Evolutionary conservation across 352 stramenopile genomes (phyloP), one percentile per base, ranked within the genome.

Genomic region (Phytopythium chamaehyphon): DNA sequence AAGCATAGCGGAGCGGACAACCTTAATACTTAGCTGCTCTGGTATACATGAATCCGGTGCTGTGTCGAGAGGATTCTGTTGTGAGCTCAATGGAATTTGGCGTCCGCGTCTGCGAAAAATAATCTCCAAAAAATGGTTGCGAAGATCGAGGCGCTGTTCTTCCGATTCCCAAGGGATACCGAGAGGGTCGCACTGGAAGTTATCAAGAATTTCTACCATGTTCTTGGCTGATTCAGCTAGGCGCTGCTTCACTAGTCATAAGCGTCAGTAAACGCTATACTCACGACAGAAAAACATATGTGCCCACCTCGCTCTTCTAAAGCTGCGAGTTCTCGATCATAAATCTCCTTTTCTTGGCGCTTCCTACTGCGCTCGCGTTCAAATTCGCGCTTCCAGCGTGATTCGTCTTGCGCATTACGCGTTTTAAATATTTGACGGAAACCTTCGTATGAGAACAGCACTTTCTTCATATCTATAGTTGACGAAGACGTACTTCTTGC

Each of bases 391-490:
- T 74, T 75, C 83, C 83, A 93, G 10, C 55, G 68, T 2, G 60
- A 59, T 9, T 65, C 61, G 14, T 87, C 73, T 28, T 80, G 55
- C 2, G 42, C 47, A 39, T 90, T 70, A 23, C 66, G 61, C 2
- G 77, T 71, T 24, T 83, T 74, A 48, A 90, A 93, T 3, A 93
- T 70, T 22, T 81, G 61, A 12, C 64, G 64, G 50, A 93, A 90
- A 0, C 61, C 62, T 36, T 82, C 69, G 40, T 79, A 90, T n/a
- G 82, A 86, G 3, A 90, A 60, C 0, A 75, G 58, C 2, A 47
- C 38, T 14, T 47, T 40, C 22, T 73, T 47, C 21, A 56, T n/a
- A 26, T 47, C 16, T 1, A 45, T 39, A 15, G 31, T 64, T 42
- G 64, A 37, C 15, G 50, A 55, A 3, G 50, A 44, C 3, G 6